Percentiles rank a stretch among this genome's conserved stretches.
Conservation (phyloP, 2,329 filamentous ascomycete species). For the Diaporthe velutina region DNA sequence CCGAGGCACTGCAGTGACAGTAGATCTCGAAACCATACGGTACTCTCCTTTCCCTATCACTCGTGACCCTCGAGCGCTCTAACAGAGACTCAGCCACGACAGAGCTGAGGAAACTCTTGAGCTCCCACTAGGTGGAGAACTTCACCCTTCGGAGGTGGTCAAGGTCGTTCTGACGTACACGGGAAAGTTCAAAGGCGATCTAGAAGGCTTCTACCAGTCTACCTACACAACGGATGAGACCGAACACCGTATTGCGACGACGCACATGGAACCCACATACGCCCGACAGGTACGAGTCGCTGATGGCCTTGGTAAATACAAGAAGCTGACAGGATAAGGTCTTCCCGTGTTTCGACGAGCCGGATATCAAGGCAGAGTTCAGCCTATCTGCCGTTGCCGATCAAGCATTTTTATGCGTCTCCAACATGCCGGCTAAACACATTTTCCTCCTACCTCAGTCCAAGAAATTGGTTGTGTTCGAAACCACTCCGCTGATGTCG, state of each 20-base stretch:
- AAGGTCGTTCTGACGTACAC: constrained; percentile 73
- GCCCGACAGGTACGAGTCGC: constrained; percentile 49
- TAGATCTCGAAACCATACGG: not conserved
- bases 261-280: constrained; percentile 73
- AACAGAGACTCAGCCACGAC: not conserved
- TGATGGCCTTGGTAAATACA: constrained; percentile 94
- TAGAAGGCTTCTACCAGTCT: constrained; percentile 92
- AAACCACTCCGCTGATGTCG: not conserved
- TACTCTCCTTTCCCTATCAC: not conserved
- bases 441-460: not conserved
- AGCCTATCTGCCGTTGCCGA: constrained; percentile 95
- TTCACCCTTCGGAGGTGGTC: constrained; percentile 52
- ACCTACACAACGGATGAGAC: constrained; percentile 86
- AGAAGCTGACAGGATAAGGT: constrained; percentile 92
- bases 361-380: constrained; percentile 95
- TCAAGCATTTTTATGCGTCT: constrained; percentile 81
- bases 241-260: constrained; percentile 82
- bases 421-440: not conserved
- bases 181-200: constrained; percentile 88
- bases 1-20: not conserved
- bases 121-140: not conserved
- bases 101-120: not conserved
- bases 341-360: constrained; percentile 98
- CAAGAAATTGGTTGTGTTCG: not conserved
- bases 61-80: not conserved